Evolutionary conservation across 495 filamentous ascomycete genomes (phyloP), one percentile per base, ranked within the genome.

Genomic region (Hypomontagnella monticulosa): DNA sequence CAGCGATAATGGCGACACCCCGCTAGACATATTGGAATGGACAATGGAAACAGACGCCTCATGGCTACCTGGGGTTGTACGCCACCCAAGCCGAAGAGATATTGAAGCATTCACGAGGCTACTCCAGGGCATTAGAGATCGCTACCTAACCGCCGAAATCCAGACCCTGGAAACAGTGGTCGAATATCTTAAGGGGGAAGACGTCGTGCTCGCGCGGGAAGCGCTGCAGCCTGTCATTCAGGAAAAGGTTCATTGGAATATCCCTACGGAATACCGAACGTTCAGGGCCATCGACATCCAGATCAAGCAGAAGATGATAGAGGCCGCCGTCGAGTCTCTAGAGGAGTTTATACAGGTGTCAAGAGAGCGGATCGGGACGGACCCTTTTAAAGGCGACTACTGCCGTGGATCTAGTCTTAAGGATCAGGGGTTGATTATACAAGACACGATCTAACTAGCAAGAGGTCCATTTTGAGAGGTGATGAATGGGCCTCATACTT

Each of bases 331-430:
- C n/a, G 62, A 60, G 36, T 66, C 62, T 3, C 16, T 66, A 1
- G 62, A 66, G 30, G 55, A 66, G 18, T 60, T 66, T 11, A 59
- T 66, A 15, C 55, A 66, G 4, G 56, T 66, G n/a, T 66, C 62
- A 2, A 50, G 30, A 14, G 42, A 14, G 27, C 49, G 32, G 23
- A 55, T 66, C 2, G 56, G 62, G 11, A 55, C 62, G 1, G 42
- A 60, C 14, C 55, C 53, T 23, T 54, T 61, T 23, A 49, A 32
- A 1, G 15, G n/a, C 10, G 4, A 54, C 18, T 61, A 61, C 19
- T 61, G 48, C 19, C 10, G 8, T 4, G n/a, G 7, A 1, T 30
- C 3, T 8, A 18, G 41, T 14, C 49, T 51, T 12, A 6, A 38
- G 12, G 48, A 53, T 10, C 8, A 15, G 11, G 46, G 47, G 2